phyloP scores from a whole-genome alignment of 2,329 filamentous ascomycete genomes.

The Meredithiella fracta region DNA sequence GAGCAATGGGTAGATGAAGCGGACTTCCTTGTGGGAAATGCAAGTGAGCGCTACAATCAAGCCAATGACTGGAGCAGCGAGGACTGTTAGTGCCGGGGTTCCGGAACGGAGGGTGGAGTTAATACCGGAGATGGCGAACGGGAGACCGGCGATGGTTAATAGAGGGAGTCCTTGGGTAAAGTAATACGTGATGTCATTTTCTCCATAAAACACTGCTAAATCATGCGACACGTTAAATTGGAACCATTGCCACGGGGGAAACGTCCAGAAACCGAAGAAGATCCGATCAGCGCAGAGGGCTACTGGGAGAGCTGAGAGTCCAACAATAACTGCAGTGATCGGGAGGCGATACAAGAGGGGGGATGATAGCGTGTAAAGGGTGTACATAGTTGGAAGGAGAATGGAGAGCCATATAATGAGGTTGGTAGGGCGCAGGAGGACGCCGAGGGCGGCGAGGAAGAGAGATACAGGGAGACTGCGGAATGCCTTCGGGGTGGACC shows the following conservation, averaged over 20 bases:
- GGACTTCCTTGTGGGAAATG: slow-evolving; percentile 90
- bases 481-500: neutral
- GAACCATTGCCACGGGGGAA: slow-evolving; percentile 74
- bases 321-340: slow-evolving; percentile 39
- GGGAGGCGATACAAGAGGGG: slow-evolving; percentile 24
- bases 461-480: slow-evolving; percentile 41
- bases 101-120: slow-evolving; percentile 27
- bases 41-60: slow-evolving; percentile 51
- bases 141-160: slow-evolving; percentile 66
- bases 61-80: slow-evolving; percentile 41
- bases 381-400: slow-evolving; percentile 30
- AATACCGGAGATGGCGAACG: slow-evolving; percentile 54
- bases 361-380: neutral
- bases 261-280: slow-evolving; percentile 75
- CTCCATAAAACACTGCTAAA: slow-evolving; percentile 82
- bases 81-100: slow-evolving; percentile 26
- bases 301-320: slow-evolving; percentile 40
- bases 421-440: slow-evolving; percentile 80
- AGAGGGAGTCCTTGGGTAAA: slow-evolving; percentile 77
- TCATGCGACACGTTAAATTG: slow-evolving; percentile 82
- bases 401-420: slow-evolving; percentile 66
- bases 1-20: slow-evolving; percentile 86
- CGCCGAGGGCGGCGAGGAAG: slow-evolving; percentile 61
- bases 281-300: slow-evolving; percentile 54
- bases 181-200: slow-evolving; percentile 86